phyloP scores from a whole-genome alignment of 2,329 filamentous ascomycete genomes.

The Aspergillus sp. region DNA sequence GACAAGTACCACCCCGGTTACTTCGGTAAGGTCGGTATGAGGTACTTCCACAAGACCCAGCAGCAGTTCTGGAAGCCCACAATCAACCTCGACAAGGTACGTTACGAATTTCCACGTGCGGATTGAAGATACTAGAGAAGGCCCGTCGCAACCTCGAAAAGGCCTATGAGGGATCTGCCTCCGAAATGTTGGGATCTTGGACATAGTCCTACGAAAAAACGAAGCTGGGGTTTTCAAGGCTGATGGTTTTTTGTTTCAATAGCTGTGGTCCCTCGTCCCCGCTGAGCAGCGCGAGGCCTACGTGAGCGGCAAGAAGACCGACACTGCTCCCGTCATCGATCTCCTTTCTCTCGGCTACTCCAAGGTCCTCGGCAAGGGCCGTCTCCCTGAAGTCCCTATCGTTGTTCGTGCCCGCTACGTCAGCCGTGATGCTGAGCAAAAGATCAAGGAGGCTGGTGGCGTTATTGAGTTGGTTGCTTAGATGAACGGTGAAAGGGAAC shows the following conservation, averaged over 20 bases:
- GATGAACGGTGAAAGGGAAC: slow-evolving; percentile 34
- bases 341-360: slow-evolving; percentile 96
- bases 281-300: slow-evolving; percentile 91
- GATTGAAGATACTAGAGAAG: neutral
- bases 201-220: neutral
- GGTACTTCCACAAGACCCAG: slow-evolving; percentile 93
- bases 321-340: slow-evolving; percentile 96
- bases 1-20: slow-evolving; percentile 98
- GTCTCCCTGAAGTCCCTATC: slow-evolving; percentile 86
- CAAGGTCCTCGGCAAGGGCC: slow-evolving; percentile 98
- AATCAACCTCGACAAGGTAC: slow-evolving; percentile 98
- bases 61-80: slow-evolving; percentile 98
- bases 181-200: neutral
- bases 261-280: slow-evolving; percentile 97
- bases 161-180: neutral
- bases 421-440: slow-evolving; percentile 93
- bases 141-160: neutral
- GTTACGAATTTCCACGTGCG: slow-evolving; percentile 27
- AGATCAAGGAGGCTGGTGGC: slow-evolving; percentile 97
- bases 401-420: slow-evolving; percentile 95
- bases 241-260: slow-evolving; percentile 18
- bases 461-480: slow-evolving; percentile 94
- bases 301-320: slow-evolving; percentile 74
- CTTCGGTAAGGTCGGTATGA: slow-evolving; percentile 97
- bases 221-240: slow-evolving; percentile 15